phyloP scores from a whole-genome alignment of 441 rosid genomes.

The Eruca vesicaria region DNA sequence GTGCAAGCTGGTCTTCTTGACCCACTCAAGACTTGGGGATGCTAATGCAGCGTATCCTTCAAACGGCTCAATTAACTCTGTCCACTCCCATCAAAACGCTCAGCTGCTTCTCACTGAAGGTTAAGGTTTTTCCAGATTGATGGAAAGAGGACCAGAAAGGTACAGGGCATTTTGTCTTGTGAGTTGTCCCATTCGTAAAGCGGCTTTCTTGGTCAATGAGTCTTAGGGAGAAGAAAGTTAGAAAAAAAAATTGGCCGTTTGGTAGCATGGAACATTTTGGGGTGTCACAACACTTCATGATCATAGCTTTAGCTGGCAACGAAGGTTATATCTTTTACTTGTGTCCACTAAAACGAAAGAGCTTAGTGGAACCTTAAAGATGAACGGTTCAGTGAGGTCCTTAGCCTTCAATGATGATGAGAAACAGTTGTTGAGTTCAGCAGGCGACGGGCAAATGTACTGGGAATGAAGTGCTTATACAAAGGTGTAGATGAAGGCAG shows the following conservation, averaged over 20 bases:
- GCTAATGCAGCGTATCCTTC: constrained; percentile 79
- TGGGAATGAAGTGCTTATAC: constrained; percentile 87
- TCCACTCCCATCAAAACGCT: constrained; percentile 79
- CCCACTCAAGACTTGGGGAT: constrained; percentile 74
- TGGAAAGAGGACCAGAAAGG: constrained; percentile 81
- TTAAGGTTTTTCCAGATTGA: constrained; percentile 85
- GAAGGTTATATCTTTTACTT: constrained; percentile 79
- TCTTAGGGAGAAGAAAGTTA: constrained; percentile 93
- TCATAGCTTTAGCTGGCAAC: constrained; percentile 75
- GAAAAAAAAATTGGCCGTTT: too few relatives aligned
- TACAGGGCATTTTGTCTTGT: constrained; percentile 78
- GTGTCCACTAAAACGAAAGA: constrained; percentile 82
- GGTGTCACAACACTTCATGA: constrained; percentile 71
- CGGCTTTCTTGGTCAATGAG: constrained; percentile 84
- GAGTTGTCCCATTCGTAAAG: constrained; percentile 76
- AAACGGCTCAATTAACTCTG: constrained; percentile 65
- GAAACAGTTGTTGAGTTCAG: constrained; percentile 68
- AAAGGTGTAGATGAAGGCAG: constrained; percentile 87
- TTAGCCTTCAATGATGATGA: constrained; percentile 70
- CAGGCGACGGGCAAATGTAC: constrained; percentile 91
- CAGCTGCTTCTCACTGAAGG: constrained; percentile 70
- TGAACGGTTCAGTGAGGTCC: constrained; percentile 79
- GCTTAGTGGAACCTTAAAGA: constrained; percentile 76
- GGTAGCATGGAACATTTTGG: constrained; percentile 74
- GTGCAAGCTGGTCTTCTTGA: constrained; percentile 77